These are phyloP conservation scores for Mucor saturninus DNA, from an alignment of 371 early-diverging fungal species.

Conservation along the genomic window DNA sequence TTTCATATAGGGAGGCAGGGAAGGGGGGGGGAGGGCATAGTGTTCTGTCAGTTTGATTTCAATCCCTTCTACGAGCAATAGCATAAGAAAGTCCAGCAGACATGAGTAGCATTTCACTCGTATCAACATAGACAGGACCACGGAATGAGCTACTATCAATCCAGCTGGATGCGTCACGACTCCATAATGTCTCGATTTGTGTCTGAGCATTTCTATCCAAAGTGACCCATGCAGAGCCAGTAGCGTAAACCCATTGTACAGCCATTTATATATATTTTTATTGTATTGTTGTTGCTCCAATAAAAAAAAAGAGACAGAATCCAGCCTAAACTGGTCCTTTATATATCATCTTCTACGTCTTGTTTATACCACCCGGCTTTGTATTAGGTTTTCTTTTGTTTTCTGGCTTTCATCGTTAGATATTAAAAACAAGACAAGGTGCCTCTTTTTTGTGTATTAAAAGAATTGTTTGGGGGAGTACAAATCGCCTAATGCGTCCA, in stretches of 20 bases:
- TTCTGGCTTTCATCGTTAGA: no score
- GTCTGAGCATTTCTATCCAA: conserved; percentile 16
- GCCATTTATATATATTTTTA: conserved; percentile 5
- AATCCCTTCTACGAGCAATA: conserved; percentile 21
- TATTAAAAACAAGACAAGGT: no score
- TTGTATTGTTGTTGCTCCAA: neutral
- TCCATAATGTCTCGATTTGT: conserved; percentile 20
- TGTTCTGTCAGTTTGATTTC: neutral
- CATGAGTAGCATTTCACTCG: conserved; percentile 21
- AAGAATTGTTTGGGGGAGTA: no score
- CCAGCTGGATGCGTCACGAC: conserved; percentile 22
- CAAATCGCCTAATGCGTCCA: no score
- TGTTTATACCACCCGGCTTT: no score
- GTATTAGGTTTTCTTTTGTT: no score
- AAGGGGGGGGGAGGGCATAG: neutral
- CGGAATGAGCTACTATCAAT: conserved; percentile 14
- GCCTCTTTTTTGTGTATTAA: neutral
- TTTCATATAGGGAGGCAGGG: no score
- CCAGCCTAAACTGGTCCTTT: no score
- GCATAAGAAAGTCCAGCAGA: conserved; percentile 13
- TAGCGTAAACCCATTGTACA: conserved; percentile 28
- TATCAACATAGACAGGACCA: conserved; percentile 24
- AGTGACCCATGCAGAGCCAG: conserved; percentile 25
- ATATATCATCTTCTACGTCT: no score
- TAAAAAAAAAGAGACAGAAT: neutral